Evolutionary conservation across 2,329 filamentous ascomycete genomes (phyloP).

Genomic region (Aspergillus fischeri): DNA sequence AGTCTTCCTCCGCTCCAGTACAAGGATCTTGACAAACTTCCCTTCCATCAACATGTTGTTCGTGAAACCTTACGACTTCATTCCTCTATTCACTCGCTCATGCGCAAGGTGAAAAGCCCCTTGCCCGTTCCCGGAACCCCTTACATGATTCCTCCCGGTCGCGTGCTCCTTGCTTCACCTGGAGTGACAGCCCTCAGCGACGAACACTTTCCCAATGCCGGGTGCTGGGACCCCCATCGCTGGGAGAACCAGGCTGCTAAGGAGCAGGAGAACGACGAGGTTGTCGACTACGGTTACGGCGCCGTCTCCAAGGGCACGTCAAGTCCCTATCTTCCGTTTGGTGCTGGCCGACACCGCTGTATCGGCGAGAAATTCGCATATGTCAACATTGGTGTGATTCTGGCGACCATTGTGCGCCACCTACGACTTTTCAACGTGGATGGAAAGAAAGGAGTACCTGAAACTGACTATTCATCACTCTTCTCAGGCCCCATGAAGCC

Average conservation of each 20-base stretch:
- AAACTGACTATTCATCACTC: slow-evolving; percentile 56
- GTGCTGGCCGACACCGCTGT: slow-evolving; percentile 67
- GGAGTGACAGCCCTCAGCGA: slow-evolving; percentile 59
- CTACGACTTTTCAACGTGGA: slow-evolving; percentile 58
- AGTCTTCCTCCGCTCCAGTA: slow-evolving; percentile 56
- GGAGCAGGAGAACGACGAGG: slow-evolving; percentile 49
- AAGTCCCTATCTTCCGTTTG: slow-evolving; percentile 66
- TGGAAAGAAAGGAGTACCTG: slow-evolving; percentile 54
- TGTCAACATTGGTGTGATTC: slow-evolving; percentile 62
- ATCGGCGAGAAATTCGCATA: slow-evolving; percentile 76
- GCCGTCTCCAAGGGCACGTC: slow-evolving; percentile 57
- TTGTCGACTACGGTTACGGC: slow-evolving; percentile 60
- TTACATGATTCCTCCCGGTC: slow-evolving; percentile 72
- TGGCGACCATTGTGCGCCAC: slow-evolving; percentile 58
- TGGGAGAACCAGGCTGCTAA: slow-evolving; percentile 48
- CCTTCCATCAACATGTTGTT: slow-evolving; percentile 60
- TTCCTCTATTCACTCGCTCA: slow-evolving; percentile 67
- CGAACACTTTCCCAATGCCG: slow-evolving; percentile 58
- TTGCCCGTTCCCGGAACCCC: slow-evolving; percentile 52
- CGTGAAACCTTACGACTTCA: slow-evolving; percentile 70
- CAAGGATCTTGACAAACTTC: slow-evolving; percentile 56
- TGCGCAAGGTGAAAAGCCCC: slow-evolving; percentile 68
- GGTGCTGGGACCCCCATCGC: slow-evolving; percentile 58
- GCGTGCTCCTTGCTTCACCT: slow-evolving; percentile 76
- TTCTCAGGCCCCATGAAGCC: background rate